A percentile compares a stretch with the other conserved stretches of the same genome.
These are phyloP conservation scores for Didymella segeticola DNA, from an alignment of 2,329 filamentous ascomycete genomes.

Conservation along the genomic window DNA sequence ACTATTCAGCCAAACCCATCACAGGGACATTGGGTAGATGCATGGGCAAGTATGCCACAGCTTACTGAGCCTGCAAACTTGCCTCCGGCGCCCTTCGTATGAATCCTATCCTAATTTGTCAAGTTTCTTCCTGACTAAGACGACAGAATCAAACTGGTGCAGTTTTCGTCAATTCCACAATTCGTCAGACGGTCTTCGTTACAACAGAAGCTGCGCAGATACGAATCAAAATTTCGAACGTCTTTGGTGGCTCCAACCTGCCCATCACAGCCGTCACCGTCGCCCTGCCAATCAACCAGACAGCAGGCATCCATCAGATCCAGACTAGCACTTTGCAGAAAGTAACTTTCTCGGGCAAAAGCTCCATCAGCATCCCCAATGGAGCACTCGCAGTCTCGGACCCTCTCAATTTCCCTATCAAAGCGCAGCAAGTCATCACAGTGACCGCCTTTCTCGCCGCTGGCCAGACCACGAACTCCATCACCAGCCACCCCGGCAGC, in stretches of 20 bases:
- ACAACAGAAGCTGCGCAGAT: conserved; percentile 64
- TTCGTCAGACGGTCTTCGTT: conserved; percentile 70
- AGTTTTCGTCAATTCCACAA: conserved; percentile 68
- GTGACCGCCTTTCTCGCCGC: conserved; percentile 64
- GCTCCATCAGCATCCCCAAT: conserved; percentile 59
- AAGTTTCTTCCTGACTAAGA: neutral
- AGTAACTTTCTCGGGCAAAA: conserved; percentile 65
- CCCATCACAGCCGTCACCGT: conserved; percentile 66
- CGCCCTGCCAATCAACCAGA: conserved; percentile 61
- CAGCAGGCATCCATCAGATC: conserved; percentile 61
- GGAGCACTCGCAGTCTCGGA: conserved; percentile 68
- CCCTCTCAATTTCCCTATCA: conserved; percentile 62
- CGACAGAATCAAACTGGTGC: conserved; percentile 58
- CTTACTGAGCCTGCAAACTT: conserved; percentile 68
- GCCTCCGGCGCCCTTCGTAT: conserved; percentile 63
- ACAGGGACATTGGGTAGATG: conserved; percentile 64
- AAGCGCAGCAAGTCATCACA: conserved; percentile 60
- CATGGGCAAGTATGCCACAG: conserved; percentile 72
- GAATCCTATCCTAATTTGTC: neutral
- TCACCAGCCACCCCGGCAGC: conserved; percentile 71
- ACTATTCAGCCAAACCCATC: conserved; percentile 21
- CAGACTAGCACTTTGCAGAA: conserved; percentile 59
- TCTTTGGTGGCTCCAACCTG: conserved; percentile 66
- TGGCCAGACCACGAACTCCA: conserved; percentile 63
- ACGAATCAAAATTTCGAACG: conserved; percentile 70